phyloP scores from a whole-genome alignment of 2,329 filamentous ascomycete species.

The Aspergillus pseudoviridinutans region DNA sequence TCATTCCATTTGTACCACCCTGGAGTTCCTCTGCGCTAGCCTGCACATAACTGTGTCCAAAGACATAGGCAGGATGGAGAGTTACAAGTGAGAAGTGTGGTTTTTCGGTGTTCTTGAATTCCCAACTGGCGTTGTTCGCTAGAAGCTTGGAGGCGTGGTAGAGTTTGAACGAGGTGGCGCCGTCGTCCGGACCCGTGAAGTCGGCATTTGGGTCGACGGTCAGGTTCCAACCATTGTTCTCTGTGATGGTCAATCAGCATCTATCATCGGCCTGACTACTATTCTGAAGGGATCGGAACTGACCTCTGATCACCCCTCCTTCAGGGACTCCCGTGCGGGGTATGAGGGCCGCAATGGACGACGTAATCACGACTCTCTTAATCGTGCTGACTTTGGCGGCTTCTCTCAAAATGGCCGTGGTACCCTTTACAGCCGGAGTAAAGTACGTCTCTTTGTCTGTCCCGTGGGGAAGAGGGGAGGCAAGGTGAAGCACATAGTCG shows the following conservation, averaged over 20 bases:
- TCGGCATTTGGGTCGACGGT: background rate
- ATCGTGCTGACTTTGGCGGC: background rate
- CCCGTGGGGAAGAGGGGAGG: constrained; percentile 14
- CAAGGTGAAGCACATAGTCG: constrained; percentile 19
- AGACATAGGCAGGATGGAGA: constrained; percentile 17
- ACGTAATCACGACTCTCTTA: background rate
- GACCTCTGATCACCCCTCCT: background rate
- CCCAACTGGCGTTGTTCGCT: constrained; percentile 13
- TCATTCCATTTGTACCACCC: constrained; percentile 4
- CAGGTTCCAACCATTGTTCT: background rate
- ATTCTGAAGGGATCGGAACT: background rate
- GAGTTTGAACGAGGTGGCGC: background rate
- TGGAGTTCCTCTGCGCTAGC: constrained; percentile 1
- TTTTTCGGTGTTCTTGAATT: constrained; percentile 6
- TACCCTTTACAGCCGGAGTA: background rate
- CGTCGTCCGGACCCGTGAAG: background rate
- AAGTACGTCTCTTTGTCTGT: constrained; percentile 2
- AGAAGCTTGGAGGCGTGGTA: constrained; percentile 16
- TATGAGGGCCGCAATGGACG: background rate
- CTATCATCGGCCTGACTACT: background rate
- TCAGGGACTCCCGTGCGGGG: background rate
- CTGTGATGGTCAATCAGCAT: background rate
- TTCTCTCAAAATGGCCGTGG: background rate
- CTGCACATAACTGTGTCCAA: constrained; percentile 13
- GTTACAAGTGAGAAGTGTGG: constrained; percentile 13